A percentile compares a stretch with the other conserved stretches of the same genome.
Conservation (phyloP, 2,329 filamentous ascomycete species). For the Beauveria australis region DNA sequence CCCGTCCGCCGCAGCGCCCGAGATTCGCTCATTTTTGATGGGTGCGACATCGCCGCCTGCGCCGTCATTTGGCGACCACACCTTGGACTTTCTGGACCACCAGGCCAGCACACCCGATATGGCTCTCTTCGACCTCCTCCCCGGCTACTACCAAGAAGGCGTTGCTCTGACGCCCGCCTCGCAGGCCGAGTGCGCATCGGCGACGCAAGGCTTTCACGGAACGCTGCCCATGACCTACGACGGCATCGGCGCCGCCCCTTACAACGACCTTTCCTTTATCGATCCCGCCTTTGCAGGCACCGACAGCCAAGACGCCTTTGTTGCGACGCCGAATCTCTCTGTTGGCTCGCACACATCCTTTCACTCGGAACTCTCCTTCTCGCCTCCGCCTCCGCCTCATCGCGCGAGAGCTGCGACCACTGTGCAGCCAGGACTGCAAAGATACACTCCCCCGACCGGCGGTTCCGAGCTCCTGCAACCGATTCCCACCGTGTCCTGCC, state of each 20-base stretch:
- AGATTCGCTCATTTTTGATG: background rate
- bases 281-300: background rate
- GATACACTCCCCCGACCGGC: background rate
- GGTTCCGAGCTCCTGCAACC: constrained; percentile 15
- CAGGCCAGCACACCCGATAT: constrained; percentile 18
- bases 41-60: background rate
- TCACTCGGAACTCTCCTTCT: background rate
- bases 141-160: constrained; percentile 10
- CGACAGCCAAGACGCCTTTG: background rate
- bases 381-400: constrained; percentile 5
- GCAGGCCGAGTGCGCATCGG: background rate
- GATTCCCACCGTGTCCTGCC: constrained; percentile 29
- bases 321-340: constrained; percentile 3
- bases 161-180: background rate
- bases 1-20: background rate
- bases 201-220: background rate
- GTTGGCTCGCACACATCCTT: constrained; percentile 4
- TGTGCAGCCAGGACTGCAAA: background rate
- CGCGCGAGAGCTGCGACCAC: background rate
- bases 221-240: background rate
- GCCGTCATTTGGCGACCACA: constrained; percentile 19
- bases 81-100: constrained; percentile 28
- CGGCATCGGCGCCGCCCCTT: background rate
- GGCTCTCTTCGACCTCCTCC: constrained; percentile 29
- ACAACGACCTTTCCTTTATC: background rate